Evolutionary conservation across 495 filamentous ascomycete genomes (phyloP), one percentile per base, ranked within the genome.

Genomic region (Penicillium parvum): DNA sequence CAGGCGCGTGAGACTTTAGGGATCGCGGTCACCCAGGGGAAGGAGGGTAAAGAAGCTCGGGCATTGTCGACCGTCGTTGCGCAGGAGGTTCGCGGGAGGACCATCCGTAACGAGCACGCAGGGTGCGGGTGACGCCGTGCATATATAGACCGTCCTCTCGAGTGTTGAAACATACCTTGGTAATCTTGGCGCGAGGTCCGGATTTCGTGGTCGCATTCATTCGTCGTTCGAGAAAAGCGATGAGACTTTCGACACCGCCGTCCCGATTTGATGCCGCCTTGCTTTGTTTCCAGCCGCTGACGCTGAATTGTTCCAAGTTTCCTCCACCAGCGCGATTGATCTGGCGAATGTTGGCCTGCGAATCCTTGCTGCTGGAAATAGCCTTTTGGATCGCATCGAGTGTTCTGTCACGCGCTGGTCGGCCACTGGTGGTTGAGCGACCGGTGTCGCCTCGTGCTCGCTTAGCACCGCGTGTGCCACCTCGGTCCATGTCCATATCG

Each of bases 151-250:
- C 69, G 69, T 62, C 42, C 61, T 64, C 63, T 63, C 57, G 65
- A 58, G 55, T 70, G 61, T 74, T 68, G 71, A 64, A n/a, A 82
- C 81, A 78, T 88, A 95, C 89, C 83, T 90, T 90, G 72, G 78
- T 83, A 45, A 95, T 83, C 58, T 71, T 86, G 46, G 87, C 70
- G 48, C 66, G 68, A 47, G 67, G 60, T 66, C 65, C 68, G 63
- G 62, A 71, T 72, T 66, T 75, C 30, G 25, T 56, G 20, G 43
- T 71, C 74, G 44, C 81, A 75, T 66, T 91, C 92, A 58, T 84
- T 78, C 69, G 48, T 49, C 57, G 45, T 43, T 96, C 89, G 43
- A 96, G 73, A 65, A 91, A 97, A 36, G 68, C 71, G 33, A 90
- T 62, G 22, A 95, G 73, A 38, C 77, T 76, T 49, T 79, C 76